phyloP scores from a whole-genome alignment of 345 rosid species.

The Arabidopsis suecica region DNA sequence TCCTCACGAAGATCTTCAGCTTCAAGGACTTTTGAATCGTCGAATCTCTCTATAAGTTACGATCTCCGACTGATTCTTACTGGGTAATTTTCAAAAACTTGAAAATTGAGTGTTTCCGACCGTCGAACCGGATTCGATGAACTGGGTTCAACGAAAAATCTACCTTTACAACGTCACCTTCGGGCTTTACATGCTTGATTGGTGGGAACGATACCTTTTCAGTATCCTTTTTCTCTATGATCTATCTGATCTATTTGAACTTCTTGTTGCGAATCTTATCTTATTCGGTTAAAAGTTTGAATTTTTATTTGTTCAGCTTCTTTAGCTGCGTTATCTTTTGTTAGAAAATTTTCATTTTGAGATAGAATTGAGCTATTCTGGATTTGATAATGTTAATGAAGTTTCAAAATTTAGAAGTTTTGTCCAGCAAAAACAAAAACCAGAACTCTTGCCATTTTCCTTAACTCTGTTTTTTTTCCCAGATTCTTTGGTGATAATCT shows the following conservation, averaged over 20 bases:
- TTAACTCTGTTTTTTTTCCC: conserved; percentile 37
- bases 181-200: conserved; percentile 97
- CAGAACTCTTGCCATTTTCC: conserved; percentile 40
- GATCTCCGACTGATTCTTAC: not conserved
- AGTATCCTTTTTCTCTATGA: conserved; percentile 66
- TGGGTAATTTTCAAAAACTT: not conserved
- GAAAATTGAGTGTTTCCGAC: not conserved
- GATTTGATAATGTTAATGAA: not conserved
- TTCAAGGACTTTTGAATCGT: not conserved
- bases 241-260: not conserved
- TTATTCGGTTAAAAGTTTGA: not conserved
- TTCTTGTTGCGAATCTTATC: not conserved
- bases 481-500: conserved; percentile 76
- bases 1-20: not conserved
- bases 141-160: conserved; percentile 96
- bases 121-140: conserved; percentile 48
- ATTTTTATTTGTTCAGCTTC: not conserved
- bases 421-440: not conserved
- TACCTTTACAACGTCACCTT: conserved; percentile 95
- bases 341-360: not conserved
- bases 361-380: not conserved
- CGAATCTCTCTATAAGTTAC: conserved; percentile 6
- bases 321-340: not conserved
- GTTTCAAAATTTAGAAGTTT: not conserved
- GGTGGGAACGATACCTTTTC: conserved; percentile 99